Base-by-base conservation (phyloP, 2,329 filamentous ascomycete species). In the Cladophialophora yegresii region DNA sequence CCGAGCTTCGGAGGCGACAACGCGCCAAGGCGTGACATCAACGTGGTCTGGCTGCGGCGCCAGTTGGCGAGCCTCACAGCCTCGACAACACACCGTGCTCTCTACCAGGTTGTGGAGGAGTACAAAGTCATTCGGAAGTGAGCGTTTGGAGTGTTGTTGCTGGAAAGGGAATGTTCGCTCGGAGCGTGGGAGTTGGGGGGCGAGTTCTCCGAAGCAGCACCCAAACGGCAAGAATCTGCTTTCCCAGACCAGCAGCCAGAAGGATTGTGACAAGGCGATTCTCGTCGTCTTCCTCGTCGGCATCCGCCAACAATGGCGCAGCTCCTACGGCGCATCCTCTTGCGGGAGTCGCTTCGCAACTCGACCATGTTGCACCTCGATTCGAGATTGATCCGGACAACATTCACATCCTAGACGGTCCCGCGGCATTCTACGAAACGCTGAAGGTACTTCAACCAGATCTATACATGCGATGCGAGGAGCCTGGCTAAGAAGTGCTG, bases 361-460 rank as follows among this genome's bases (percentile, higher is more conserved):
- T 99, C 66, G 95, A 99, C 76, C 89, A 85, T 71, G 86, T 98
- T 69, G 90, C 93, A 3, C 95, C 95, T n/a, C 89, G 90, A 51
- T 96, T 99, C 71, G 90, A 93, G 74, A 83, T 99, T 28, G 81
- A 87, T 28, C 91, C 92, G 1, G 90, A 91, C 4, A 87, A 93
- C 64, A 89, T 99, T 56, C 83, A 84, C 10, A 89, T 99, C 22
- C 77, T 99, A 12, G 84, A 87, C 71, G 89, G 89, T 2, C 95
- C 95, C 0, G 78, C 85, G n/a, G 90, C 93, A 59, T 99, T 99
- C 75, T 99, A 97, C 77, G 87, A 90, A 71, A 91, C 89, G 7
- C 81, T 99, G 64, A 97, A 97, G 87, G 91, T 92, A 62, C 57
- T 71, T 54, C 36, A n/a, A 22, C 51, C 12, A 20, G 32, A 51